phyloP scores from a whole-genome alignment of 345 rosid genomes.

The Fremontodendron californicum region DNA sequence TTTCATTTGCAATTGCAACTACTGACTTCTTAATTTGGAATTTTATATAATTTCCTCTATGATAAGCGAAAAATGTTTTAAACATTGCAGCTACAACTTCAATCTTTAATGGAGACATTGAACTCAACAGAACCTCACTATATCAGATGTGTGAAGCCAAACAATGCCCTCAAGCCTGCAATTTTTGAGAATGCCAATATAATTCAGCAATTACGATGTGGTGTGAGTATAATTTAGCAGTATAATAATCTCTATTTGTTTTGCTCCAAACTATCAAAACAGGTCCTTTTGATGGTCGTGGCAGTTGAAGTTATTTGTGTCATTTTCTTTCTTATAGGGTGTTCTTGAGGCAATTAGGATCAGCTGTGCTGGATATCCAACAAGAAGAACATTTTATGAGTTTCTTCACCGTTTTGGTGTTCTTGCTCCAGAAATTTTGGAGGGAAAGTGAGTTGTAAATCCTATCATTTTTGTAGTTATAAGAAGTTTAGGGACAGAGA shows the following conservation, averaged over 20 bases:
- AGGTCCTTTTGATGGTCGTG: constrained; percentile 14
- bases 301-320: not conserved
- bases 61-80: constrained; percentile 22
- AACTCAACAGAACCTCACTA: constrained; percentile 97
- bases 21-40: not conserved
- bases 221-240: constrained; percentile 61
- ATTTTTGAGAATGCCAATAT: constrained; percentile 89
- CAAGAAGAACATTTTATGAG: constrained; percentile 70
- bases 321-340: constrained; percentile 47
- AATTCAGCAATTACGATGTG: constrained; percentile 97
- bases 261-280: not conserved
- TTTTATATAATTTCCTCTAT: constrained; percentile 9
- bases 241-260: constrained; percentile 12
- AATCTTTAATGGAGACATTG: constrained; percentile 95
- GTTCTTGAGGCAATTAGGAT: constrained; percentile 82
- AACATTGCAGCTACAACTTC: constrained; percentile 85
- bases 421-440: constrained; percentile 57
- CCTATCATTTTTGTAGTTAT: constrained; percentile 5
- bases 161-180: constrained; percentile 91
- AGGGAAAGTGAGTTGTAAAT: constrained; percentile 58
- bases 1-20: not conserved
- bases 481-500: not conserved
- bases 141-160: constrained; percentile 99
- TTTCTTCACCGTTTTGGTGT: constrained; percentile 79
- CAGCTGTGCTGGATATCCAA: constrained; percentile 86